Percentiles rank a stretch among this genome's conserved stretches.
Evolutionary conservation across 2,329 filamentous ascomycete genomes (phyloP).

Genomic region (Teratosphaeria destructans): DNA sequence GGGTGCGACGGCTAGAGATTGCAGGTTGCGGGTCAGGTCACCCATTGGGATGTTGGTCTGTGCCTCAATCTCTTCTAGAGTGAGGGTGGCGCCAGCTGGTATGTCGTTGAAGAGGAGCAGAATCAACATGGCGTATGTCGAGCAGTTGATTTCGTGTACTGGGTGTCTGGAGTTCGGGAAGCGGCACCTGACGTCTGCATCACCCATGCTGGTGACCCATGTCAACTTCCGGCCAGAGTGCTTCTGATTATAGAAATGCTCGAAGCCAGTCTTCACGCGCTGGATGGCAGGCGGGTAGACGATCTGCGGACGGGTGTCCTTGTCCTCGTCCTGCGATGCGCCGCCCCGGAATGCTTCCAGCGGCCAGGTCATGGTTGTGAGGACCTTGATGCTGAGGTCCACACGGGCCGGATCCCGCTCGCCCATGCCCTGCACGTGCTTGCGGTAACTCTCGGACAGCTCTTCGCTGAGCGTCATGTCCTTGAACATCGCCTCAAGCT

Average conservation of each 20-base stretch:
- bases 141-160: constrained; percentile 81
- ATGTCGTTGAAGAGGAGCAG: constrained; percentile 82
- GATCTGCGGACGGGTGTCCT: constrained; percentile 37
- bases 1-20: constrained; percentile 69
- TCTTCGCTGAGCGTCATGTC: constrained; percentile 86
- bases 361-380: constrained; percentile 93
- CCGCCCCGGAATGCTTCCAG: constrained; percentile 67
- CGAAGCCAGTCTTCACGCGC: constrained; percentile 70
- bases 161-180: constrained; percentile 65
- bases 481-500: constrained; percentile 95
- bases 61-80: constrained; percentile 69
- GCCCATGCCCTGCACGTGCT: constrained; percentile 52
- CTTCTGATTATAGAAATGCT: constrained; percentile 76
- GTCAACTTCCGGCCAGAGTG: constrained; percentile 81
- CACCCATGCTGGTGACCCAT: constrained; percentile 69
- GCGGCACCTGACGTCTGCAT: constrained; percentile 72
- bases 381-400: constrained; percentile 72
- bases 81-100: constrained; percentile 35
- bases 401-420: constrained; percentile 52
- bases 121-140: constrained; percentile 86
- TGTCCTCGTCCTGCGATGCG: constrained; percentile 36
- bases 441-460: constrained; percentile 65
- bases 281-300: constrained; percentile 67
- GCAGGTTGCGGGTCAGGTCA: constrained; percentile 68
- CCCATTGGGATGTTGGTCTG: constrained; percentile 65